Evolutionary conservation across 352 stramenopile genomes (phyloP), one percentile per base, ranked within the genome.

Genomic region (Pythium scleroteichum): DNA sequence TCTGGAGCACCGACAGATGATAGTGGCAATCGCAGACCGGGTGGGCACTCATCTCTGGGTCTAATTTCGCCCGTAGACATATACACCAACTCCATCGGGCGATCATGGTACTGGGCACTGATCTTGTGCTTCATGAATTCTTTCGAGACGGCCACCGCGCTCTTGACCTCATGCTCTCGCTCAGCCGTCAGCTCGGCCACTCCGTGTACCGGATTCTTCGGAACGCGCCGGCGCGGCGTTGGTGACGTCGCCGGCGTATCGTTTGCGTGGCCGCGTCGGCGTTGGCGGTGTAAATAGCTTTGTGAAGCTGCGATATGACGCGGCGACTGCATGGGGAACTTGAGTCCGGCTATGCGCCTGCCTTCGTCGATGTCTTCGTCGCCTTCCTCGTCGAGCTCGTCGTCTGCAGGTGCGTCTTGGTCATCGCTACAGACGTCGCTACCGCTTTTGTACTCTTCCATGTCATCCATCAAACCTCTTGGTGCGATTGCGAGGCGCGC

Each of bases 41-140:
- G 62, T 4, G 75, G 71, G 49, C 78, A 87, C 57, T 90, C 76
- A 46, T 90, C 75, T 17, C 75, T 59, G 4, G 76, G 58, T 41
- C 71, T 67, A 53, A 90, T 88, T 69, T 90, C 78, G 17, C 81
- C 81, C 2, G 65, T 86, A 41, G 78, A 68, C 60, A 88, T 24
- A 40, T 75, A 85, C 23, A 90, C 78, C 40, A 90, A 65, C 62
- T 88, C 76, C 75, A 90, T 84, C 3, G 75, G 76, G 12, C 49
- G 38, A 20, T 67, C 41, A 42, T 59, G 47, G 19, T 59, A 48
- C 47, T 60, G 54, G 20, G 45, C 41, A 6, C 39, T 4, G 45
- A 52, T 44, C 57, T 62, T 22, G 54, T 40, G 23, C 24, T 20
- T 10, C 40, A 54, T 3, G 35, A 29, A 27, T 20, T 54, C 42